Conservation (phyloP, 163 green algal species). For the Scenedesmus sp. region DNA sequence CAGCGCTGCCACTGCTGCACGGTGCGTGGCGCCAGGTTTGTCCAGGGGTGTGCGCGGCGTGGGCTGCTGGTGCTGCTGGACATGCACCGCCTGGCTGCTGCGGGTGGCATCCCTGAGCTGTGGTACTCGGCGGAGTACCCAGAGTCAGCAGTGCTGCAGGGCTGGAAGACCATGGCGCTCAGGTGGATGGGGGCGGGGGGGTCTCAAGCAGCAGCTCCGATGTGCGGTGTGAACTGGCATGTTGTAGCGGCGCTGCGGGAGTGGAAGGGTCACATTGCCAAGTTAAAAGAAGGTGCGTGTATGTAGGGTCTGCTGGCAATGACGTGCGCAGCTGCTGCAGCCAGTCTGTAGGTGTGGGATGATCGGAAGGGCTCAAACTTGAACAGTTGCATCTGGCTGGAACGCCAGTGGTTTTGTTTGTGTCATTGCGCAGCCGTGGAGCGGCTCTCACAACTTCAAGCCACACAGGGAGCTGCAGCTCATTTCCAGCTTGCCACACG, state of each 20-base stretch:
- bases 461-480: background rate
- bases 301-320: too few relatives aligned
- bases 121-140: constrained; percentile 51
- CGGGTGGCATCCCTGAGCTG: constrained; percentile 55
- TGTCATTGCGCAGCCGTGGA: background rate
- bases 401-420: too few relatives aligned
- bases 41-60: constrained; percentile 44
- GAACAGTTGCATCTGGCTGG: too few relatives aligned
- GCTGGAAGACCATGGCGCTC: constrained; percentile 49
- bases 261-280: too few relatives aligned
- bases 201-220: background rate
- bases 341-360: too few relatives aligned
- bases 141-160: constrained; percentile 44
- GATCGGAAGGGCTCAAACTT: too few relatives aligned
- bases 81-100: constrained; percentile 54
- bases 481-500: background rate
- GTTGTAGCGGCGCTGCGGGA: too few relatives aligned
- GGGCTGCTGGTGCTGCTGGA: constrained; percentile 64
- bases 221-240: too few relatives aligned
- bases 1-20: background rate
- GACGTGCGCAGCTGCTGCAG: too few relatives aligned
- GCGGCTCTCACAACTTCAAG: background rate
- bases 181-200: background rate
- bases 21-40: constrained; percentile 8
- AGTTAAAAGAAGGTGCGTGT: too few relatives aligned